Evolutionary conservation across 2,329 filamentous ascomycete genomes (phyloP), one percentile per base, ranked within the genome.

Genomic region (Aspergillus aculeatus): DNA sequence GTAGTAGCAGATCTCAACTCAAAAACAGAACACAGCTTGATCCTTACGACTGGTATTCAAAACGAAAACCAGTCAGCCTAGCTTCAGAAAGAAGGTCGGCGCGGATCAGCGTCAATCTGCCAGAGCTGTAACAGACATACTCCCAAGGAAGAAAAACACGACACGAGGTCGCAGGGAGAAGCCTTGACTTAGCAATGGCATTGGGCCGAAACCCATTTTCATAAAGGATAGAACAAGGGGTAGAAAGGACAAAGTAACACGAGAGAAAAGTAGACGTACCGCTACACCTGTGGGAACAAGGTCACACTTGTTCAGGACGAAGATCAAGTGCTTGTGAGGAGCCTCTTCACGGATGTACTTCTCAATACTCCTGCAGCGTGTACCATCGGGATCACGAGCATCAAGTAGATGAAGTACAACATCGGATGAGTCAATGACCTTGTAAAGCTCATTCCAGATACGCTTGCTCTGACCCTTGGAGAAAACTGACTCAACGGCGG

Each of bases 71-170:
- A 81, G 75, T 89, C 90, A 88, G 85, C 83, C 86, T 83, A 78
- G 78, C 77, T 80, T 83, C 85, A 86, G 81, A 86, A 85, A 79
- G 83, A 83, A 81, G 77, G 80, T 81, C 77, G 81, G 82, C 81
- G 82, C 86, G 89, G 89, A 87, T 83, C 81, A 82, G 83, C 83
- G 83, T 97, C 82, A 77, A 88, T 99, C 86, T 98, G 89, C 95
- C 95, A 97, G 91, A 87, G 89, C 89, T 92, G 91, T 99, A 99
- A 99, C 95, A 96, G 93, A 91, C 85, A 80, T 80, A 82, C 86
- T 88, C 88, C 89, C 91, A 95, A 87, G 76, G 83, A 77, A 44
- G 75, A 80, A 77, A 74, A 82, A 79, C 77, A 81, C 75, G 75
- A 72, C 71, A 79, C 60, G 53, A 75, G 77, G 80, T 81, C 84